A percentile compares a stretch with the other conserved stretches of the same genome.
Evolutionary conservation across 352 stramenopile species (phyloP).

Genomic region (Bremia lactucae): DNA sequence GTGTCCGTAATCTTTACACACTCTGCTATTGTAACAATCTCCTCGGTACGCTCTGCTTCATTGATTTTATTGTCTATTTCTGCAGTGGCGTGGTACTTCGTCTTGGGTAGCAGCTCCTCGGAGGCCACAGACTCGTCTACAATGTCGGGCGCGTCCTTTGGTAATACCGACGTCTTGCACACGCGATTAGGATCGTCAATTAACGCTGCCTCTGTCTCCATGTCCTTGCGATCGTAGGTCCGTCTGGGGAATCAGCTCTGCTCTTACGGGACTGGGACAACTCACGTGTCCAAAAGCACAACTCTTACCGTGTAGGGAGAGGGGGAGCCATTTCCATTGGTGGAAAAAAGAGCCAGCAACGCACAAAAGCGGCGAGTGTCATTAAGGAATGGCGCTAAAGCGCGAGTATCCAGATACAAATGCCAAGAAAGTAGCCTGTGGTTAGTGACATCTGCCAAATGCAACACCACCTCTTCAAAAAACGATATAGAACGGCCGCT

Average conservation of each 20-base stretch:
- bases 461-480: too few species aligned
- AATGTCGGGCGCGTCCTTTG: slow-evolving; percentile 24
- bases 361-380: too few species aligned
- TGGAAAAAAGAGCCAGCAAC: slow-evolving; percentile 35
- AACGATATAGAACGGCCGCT: too few species aligned
- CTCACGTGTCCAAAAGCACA: background rate
- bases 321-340: slow-evolving; percentile 31
- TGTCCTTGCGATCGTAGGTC: slow-evolving; percentile 8
- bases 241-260: slow-evolving; percentile 1
- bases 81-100: background rate
- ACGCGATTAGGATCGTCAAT: slow-evolving; percentile 10
- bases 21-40: background rate
- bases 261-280: background rate
- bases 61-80: slow-evolving; percentile 1
- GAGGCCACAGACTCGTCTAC: slow-evolving; percentile 19
- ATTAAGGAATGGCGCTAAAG: too few species aligned
- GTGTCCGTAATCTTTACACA: background rate
- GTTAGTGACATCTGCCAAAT: background rate
- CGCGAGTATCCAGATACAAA: too few species aligned
- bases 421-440: too few species aligned
- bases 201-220: slow-evolving; percentile 11
- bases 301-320: slow-evolving; percentile 21
- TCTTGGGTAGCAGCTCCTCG: slow-evolving; percentile 14
- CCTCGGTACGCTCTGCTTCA: background rate
- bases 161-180: slow-evolving; percentile 12